Percentiles rank a stretch among this genome's conserved stretches.
Conservation (phyloP, 352 stramenopile genomes). For the Saprolegnia diclina region DNA sequence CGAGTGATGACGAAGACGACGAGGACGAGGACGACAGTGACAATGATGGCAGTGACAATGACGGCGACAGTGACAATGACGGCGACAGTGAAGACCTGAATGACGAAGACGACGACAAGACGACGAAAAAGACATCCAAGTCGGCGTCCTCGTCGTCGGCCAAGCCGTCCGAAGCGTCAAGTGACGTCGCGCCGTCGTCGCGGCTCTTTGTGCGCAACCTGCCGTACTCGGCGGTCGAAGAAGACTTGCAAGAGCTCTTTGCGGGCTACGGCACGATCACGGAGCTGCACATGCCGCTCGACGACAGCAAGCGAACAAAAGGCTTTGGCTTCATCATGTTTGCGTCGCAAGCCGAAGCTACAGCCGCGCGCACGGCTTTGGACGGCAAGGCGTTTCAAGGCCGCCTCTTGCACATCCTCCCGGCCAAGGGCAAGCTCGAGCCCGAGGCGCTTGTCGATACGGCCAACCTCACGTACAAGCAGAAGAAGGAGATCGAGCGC, state of each 20-base stretch:
- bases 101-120: slow-evolving; percentile 35
- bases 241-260: slow-evolving; percentile 93
- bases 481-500: slow-evolving; percentile 87
- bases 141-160: background rate
- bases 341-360: slow-evolving; percentile 85
- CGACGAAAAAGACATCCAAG: slow-evolving; percentile 1
- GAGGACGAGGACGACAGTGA: slow-evolving; percentile 41
- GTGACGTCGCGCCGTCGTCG: slow-evolving; percentile 44
- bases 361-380: slow-evolving; percentile 80
- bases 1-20: slow-evolving; percentile 53
- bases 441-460: slow-evolving; percentile 46
- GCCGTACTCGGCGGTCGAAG: slow-evolving; percentile 93
- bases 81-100: slow-evolving; percentile 27
- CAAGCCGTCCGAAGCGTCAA: slow-evolving; percentile 23
- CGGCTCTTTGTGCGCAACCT: slow-evolving; percentile 98
- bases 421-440: slow-evolving; percentile 67
- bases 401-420: slow-evolving; percentile 92
- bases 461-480: slow-evolving; percentile 80
- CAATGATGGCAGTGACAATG: slow-evolving; percentile 30
- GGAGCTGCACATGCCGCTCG: slow-evolving; percentile 95
- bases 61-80: slow-evolving; percentile 38
- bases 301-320: slow-evolving; percentile 93
- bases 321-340: slow-evolving; percentile 98
- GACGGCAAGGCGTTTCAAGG: slow-evolving; percentile 96
- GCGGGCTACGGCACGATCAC: slow-evolving; percentile 78